A percentile compares a stretch with the other conserved stretches of the same genome.
Conservation (phyloP, 192 early-diverging fungal species). For the Coemansia nantahalensis region DNA sequence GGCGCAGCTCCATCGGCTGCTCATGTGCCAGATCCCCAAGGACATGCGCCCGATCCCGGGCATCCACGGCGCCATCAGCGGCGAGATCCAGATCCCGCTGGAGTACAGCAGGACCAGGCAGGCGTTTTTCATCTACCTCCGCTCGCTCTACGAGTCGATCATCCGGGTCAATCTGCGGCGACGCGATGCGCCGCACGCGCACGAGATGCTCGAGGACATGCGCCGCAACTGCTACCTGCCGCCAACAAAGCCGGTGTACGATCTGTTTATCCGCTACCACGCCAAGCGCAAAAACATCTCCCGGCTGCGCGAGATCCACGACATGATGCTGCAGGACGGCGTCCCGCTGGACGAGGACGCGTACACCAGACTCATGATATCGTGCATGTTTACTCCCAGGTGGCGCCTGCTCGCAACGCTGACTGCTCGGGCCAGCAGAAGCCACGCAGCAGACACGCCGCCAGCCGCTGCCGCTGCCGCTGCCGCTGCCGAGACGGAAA, state of each 20-base stretch:
- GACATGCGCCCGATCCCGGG: slow-evolving; percentile 26
- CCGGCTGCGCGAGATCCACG: slow-evolving; percentile 32
- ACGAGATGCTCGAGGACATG: slow-evolving; percentile 36
- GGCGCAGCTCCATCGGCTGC: slow-evolving; percentile 24
- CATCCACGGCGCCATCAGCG: background rate
- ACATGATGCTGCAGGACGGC: slow-evolving; percentile 46
- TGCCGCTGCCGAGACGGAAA: too few relatives aligned
- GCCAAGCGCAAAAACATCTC: slow-evolving; percentile 46
- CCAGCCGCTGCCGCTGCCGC: background rate
- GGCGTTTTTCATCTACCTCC: slow-evolving; percentile 42
- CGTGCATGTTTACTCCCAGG: slow-evolving; percentile 47
- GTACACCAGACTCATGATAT: slow-evolving; percentile 47
- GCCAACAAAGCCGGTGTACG: slow-evolving; percentile 29
- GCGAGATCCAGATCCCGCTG: slow-evolving; percentile 18
- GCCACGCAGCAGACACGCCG: too few relatives aligned
- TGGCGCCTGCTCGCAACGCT: slow-evolving; percentile 13
- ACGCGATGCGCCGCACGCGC: slow-evolving; percentile 14
- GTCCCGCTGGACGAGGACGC: slow-evolving; percentile 31
- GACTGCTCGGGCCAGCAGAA: background rate
- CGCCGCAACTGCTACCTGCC: slow-evolving; percentile 49
- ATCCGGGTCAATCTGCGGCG: slow-evolving; percentile 32
- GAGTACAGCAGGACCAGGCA: slow-evolving; percentile 25
- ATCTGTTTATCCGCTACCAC: slow-evolving; percentile 43
- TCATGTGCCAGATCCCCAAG: slow-evolving; percentile 29
- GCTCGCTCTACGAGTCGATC: slow-evolving; percentile 42